Base-by-base conservation (phyloP, 768 basidiomycete species). In the Mycena indigotica region DNA sequence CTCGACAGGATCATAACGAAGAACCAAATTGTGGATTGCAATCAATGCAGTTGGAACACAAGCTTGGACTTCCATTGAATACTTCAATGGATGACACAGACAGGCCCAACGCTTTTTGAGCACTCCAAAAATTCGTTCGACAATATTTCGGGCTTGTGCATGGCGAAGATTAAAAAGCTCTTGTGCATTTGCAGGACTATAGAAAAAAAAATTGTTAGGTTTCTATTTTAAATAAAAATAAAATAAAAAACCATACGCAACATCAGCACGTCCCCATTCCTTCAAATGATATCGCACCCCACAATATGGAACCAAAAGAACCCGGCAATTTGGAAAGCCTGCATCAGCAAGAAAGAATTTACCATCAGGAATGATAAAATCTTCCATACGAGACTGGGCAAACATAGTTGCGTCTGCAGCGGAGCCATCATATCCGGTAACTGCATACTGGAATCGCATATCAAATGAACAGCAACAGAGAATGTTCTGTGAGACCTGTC, bases 151-250 rank as follows among this genome's bases (percentile, higher is more conserved):
- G 3, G 66, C 67, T 26, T 63, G 64, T 17, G 73, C 64, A 62
- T 78, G 75, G 1, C 66, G 65, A 1, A 78, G 66, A 55, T 76
- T 78, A 54, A 69, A 75, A 0, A 77, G 53, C 52, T 78, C 74
- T 56, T 75, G 57, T 12, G 55, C 19, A 48, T 67, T 71, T 32
- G 26, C n/a, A 21, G 75, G 75, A 10, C 71, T 71, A 48, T n/a
- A 57, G 56, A 23, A 44, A 26, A 46, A 25, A 10, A 52, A 1
- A 25, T n/a, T 17, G 13, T 15, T 26, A 40, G 38, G 32, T 17
- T 17, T 17, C 32, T 8, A 16, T 13, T 56, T 24, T 30, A 10
- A 8, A 16, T n/a, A 38, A n/a, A 38, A 38, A 38, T 38, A 44
- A 23, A 12, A 6, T 15, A 28, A 17, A 3, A 15, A 26, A 40